Conservation (phyloP, 116 monocot genomes). For the Posidonia oceanica region DNA sequence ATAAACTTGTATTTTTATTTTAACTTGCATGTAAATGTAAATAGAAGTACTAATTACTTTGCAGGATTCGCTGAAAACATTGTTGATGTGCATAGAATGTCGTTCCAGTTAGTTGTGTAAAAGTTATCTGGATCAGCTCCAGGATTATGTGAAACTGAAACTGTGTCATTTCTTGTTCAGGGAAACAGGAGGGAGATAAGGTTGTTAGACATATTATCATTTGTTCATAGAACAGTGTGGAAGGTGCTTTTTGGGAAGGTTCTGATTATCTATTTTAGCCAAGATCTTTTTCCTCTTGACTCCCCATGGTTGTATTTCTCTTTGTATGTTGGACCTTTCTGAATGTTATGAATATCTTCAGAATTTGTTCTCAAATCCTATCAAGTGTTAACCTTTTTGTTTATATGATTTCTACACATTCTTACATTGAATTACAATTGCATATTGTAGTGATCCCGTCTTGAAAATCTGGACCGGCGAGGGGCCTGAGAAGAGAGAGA, state of each 20-base stretch:
- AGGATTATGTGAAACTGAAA: background rate
- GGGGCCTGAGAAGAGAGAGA: too few relatives aligned
- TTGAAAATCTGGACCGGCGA: too few relatives aligned
- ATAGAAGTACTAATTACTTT: too few relatives aligned
- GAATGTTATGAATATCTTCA: background rate
- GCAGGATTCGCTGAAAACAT: too few relatives aligned
- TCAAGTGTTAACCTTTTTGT: background rate
- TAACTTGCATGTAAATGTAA: too few relatives aligned
- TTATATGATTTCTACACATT: background rate
- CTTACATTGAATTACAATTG: too few relatives aligned
- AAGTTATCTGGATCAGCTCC: too few relatives aligned
- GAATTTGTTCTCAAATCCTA: background rate
- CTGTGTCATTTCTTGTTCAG: slow-evolving; percentile 17
- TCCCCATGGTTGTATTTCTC: background rate
- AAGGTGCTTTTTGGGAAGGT: slow-evolving; percentile 99
- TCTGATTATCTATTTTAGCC: slow-evolving; percentile 3
- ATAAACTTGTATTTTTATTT: too few relatives aligned
- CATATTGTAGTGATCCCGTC: too few relatives aligned
- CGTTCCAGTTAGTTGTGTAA: too few relatives aligned
- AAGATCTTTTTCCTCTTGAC: background rate
- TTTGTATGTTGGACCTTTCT: background rate
- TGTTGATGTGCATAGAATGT: too few relatives aligned
- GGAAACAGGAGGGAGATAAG: slow-evolving; percentile 94
- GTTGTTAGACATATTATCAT: slow-evolving; percentile 73
- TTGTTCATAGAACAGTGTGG: slow-evolving; percentile 96